Percentiles rank a stretch among this genome's conserved stretches.
phyloP scores from a whole-genome alignment of 2,329 filamentous ascomycete genomes.

The Aspergillus sp. region DNA sequence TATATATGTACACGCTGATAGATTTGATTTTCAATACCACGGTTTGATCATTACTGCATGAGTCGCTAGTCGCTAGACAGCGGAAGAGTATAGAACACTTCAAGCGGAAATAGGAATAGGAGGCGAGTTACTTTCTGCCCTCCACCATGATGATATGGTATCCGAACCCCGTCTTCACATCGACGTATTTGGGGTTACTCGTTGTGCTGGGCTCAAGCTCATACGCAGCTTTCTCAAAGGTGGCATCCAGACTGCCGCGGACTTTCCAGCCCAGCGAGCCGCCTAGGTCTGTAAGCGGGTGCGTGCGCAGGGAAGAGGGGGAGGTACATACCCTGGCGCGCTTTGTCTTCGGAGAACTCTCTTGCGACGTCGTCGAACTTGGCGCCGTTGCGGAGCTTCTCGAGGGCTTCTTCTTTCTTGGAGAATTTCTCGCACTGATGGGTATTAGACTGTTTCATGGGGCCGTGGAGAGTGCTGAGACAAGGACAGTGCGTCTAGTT shows the following conservation, averaged over 20 bases:
- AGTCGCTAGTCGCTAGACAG: too few species aligned
- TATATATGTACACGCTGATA: background rate
- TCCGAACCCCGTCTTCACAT: slow-evolving; percentile 63
- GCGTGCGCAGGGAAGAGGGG: background rate
- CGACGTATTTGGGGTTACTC: slow-evolving; percentile 58
- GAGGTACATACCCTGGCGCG: slow-evolving; percentile 48
- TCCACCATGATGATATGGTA: slow-evolving; percentile 69
- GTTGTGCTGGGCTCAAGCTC: slow-evolving; percentile 61
- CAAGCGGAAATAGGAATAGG: background rate
- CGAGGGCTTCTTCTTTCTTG: slow-evolving; percentile 64
- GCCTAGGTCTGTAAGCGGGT: slow-evolving; percentile 37
- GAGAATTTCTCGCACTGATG: slow-evolving; percentile 59
- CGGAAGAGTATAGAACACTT: too few species aligned
- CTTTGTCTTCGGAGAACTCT: slow-evolving; percentile 66
- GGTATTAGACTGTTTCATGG: background rate
- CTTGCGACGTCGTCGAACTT: slow-evolving; percentile 66
- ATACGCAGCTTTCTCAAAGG: slow-evolving; percentile 62
- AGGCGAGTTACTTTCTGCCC: slow-evolving; percentile 51
- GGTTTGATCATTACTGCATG: too few species aligned
- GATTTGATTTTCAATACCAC: background rate
- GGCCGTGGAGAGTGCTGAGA: background rate
- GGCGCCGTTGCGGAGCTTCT: slow-evolving; percentile 56
- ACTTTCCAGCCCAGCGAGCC: slow-evolving; percentile 64
- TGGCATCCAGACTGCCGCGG: slow-evolving; percentile 53
- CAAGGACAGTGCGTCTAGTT: background rate